Percentiles rank a stretch among this genome's conserved stretches.
These are phyloP conservation scores for Terfezia claveryi DNA, from an alignment of 495 filamentous ascomycete species.

Conservation along the genomic window DNA sequence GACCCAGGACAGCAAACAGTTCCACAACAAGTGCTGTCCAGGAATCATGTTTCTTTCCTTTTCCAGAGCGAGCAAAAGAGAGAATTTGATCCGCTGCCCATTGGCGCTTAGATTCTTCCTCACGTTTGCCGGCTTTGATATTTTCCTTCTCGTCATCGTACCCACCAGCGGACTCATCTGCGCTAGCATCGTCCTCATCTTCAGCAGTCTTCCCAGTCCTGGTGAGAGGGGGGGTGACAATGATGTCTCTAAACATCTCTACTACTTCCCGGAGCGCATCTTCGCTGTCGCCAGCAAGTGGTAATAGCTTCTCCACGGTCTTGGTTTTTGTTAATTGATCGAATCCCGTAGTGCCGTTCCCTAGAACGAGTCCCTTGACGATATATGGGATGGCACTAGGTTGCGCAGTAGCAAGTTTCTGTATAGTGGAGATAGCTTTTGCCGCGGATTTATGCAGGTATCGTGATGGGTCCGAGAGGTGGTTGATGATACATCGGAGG, in stretches of 20 bases:
- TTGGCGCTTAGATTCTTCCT: conserved; percentile 10
- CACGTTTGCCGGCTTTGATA: conserved; percentile 24
- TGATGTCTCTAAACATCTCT: conserved; percentile 25
- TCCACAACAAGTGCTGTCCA: conserved; percentile 16
- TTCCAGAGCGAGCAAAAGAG: conserved; percentile 21
- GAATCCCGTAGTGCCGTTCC: conserved; percentile 52
- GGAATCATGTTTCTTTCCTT: conserved; percentile 10
- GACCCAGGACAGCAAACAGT: conserved; percentile 22
- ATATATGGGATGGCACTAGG: conserved; percentile 37
- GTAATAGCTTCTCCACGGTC: conserved; percentile 55
- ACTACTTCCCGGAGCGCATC: conserved; percentile 24
- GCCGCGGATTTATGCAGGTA: conserved; percentile 65
- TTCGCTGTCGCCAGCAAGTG: conserved; percentile 29
- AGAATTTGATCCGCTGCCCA: conserved; percentile 33
- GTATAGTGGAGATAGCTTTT: conserved; percentile 45
- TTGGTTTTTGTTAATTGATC: conserved; percentile 76
- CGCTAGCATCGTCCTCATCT: conserved; percentile 1
- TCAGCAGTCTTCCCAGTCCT: conserved; percentile 3
- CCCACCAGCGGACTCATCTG: conserved; percentile 11
- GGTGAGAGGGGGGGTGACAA: conserved; percentile 19
- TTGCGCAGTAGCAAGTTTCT: conserved; percentile 39
- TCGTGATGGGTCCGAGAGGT: conserved; percentile 58
- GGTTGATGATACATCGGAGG: conserved; percentile 66
- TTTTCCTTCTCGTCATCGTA: conserved; percentile 18
- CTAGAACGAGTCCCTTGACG: conserved; percentile 41